Conservation (phyloP, 352 stramenopile species). For the Peronospora farinosa region DNA sequence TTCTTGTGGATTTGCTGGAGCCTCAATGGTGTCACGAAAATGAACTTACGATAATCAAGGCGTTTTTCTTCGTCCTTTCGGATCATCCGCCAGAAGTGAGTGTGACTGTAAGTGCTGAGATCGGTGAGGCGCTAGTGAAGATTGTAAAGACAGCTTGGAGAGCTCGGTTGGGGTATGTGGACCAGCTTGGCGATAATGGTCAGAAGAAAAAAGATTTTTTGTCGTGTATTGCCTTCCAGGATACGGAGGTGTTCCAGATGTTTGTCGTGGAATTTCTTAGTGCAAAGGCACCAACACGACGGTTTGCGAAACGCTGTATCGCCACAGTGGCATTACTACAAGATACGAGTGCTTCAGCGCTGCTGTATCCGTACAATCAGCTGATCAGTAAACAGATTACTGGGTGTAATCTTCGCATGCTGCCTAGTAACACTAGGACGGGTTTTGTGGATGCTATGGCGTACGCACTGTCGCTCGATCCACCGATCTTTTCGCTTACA, state of each 20-base stretch:
- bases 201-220: slow-evolving; percentile 56
- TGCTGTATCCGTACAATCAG: slow-evolving; percentile 81
- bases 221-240: slow-evolving; percentile 70
- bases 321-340: slow-evolving; percentile 47
- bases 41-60: slow-evolving; percentile 76
- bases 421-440: slow-evolving; percentile 58
- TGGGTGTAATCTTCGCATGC: slow-evolving; percentile 63
- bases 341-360: slow-evolving; percentile 48
- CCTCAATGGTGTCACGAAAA: slow-evolving; percentile 84
- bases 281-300: slow-evolving; percentile 53
- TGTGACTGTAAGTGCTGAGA: slow-evolving; percentile 65
- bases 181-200: slow-evolving; percentile 26
- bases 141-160: slow-evolving; percentile 55
- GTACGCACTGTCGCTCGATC: slow-evolving; percentile 63
- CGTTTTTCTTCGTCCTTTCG: slow-evolving; percentile 83
- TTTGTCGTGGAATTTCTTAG: slow-evolving; percentile 85
- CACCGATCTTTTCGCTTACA: slow-evolving; percentile 74
- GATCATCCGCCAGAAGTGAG: slow-evolving; percentile 83
- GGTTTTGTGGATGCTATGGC: slow-evolving; percentile 86
- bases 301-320: slow-evolving; percentile 73
- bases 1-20: slow-evolving; percentile 60
- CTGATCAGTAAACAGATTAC: slow-evolving; percentile 83
- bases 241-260: slow-evolving; percentile 83
- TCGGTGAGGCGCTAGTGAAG: slow-evolving; percentile 51
- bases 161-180: slow-evolving; percentile 34